Conservation (phyloP, 2,329 filamentous ascomycete species). For the Hypoxylon sp. region DNA sequence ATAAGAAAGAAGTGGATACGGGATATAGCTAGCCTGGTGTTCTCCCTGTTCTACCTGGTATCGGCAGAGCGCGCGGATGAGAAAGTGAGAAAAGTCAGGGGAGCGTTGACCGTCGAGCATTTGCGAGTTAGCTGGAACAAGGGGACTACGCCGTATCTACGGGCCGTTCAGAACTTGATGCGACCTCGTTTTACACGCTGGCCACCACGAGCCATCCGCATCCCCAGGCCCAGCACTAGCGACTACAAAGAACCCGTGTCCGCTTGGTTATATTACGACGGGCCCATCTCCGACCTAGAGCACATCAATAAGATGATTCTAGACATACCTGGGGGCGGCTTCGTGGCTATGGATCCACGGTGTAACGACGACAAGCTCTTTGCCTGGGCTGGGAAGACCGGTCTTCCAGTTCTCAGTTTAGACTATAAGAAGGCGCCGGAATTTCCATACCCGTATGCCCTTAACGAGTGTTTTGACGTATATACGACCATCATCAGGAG, state of each 20-base stretch:
- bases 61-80: constrained; percentile 96
- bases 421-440: constrained; percentile 93
- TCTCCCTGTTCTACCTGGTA: constrained; percentile 91
- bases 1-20: constrained; percentile 84
- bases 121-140: constrained; percentile 97
- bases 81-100: constrained; percentile 92
- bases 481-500: constrained; percentile 81
- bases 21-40: constrained; percentile 85
- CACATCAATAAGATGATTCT: constrained; percentile 84
- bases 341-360: constrained; percentile 96
- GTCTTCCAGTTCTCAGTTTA: constrained; percentile 88
- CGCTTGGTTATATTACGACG: constrained; percentile 96
- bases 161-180: constrained; percentile 78
- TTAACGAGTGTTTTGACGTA: constrained; percentile 90
- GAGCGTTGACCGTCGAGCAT: constrained; percentile 90
- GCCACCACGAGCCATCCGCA: constrained; percentile 85
- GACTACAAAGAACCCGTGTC: constrained; percentile 86
- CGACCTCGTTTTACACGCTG: constrained; percentile 86
- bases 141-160: constrained; percentile 86
- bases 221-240: constrained; percentile 83
- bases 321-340: constrained; percentile 94
- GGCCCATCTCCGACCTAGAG: constrained; percentile 81
- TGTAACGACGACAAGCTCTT: constrained; percentile 95
- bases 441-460: constrained; percentile 85
- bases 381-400: constrained; percentile 90